phyloP scores from a whole-genome alignment of 257 asterid genomes.

The Solanum sparsipilum region DNA sequence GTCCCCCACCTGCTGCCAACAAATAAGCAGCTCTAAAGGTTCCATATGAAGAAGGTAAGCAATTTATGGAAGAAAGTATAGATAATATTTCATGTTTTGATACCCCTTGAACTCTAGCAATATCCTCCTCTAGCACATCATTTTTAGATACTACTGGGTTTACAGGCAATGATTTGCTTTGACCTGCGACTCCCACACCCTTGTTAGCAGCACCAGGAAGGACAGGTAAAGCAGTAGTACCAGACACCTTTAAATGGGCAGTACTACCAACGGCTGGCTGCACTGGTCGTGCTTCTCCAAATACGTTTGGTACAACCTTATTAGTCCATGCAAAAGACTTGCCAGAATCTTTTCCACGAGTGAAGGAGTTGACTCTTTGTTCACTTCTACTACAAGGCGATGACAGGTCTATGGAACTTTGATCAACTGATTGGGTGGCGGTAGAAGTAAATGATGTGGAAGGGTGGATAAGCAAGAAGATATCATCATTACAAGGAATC shows the following conservation, averaged over 20 bases:
- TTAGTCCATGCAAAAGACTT: conserved; percentile 39
- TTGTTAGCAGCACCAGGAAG: conserved; percentile 30
- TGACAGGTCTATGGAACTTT: conserved; percentile 17
- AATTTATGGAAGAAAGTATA: conserved; percentile 1
- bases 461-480: conserved; percentile 94
- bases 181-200: conserved; percentile 24
- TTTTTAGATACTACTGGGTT: conserved; percentile 18
- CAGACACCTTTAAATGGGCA: conserved; percentile 34
- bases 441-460: conserved; percentile 49
- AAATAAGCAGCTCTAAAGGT: conserved; percentile 10
- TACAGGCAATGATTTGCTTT: conserved; percentile 26
- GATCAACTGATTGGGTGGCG: conserved; percentile 31
- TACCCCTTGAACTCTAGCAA: conserved; percentile 24
- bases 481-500: conserved; percentile 97
- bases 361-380: conserved; percentile 20
- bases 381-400: conserved; percentile 30
- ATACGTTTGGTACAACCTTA: conserved; percentile 28
- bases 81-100: background rate
- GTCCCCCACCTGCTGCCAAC: conserved; percentile 35
- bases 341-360: conserved; percentile 31
- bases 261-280: conserved; percentile 23
- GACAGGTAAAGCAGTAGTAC: conserved; percentile 12
- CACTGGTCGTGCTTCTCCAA: conserved; percentile 17
- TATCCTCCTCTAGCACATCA: conserved; percentile 30
- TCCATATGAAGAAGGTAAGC: conserved; percentile 5